Conservation (phyloP, 257 asterid species). For the Petrea volubilis region DNA sequence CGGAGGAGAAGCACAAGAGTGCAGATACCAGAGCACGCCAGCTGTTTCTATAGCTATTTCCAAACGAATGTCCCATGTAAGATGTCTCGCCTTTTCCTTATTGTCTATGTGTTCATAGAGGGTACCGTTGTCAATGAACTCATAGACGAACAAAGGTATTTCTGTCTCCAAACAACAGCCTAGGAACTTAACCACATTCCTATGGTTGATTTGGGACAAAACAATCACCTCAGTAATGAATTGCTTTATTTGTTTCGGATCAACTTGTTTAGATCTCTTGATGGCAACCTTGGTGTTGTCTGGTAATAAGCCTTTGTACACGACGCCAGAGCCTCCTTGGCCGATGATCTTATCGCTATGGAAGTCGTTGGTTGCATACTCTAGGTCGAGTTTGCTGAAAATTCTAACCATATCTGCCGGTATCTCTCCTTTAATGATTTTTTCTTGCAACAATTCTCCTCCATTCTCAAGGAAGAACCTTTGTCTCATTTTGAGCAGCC, state of each 20-base stretch:
- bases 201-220: no score
- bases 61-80: conserved; percentile 34
- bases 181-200: no score
- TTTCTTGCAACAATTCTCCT: no score
- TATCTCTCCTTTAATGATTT: no score
- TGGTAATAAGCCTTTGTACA: conserved; percentile 20
- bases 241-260: conserved; percentile 35
- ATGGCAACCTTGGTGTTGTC: conserved; percentile 24
- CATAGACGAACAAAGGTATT: conserved; percentile 44
- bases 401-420: no score
- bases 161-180: no score
- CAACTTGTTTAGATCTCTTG: conserved; percentile 30
- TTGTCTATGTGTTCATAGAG: conserved; percentile 18
- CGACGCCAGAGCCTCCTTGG: neutral
- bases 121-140: conserved; percentile 22
- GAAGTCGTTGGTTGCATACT: no score
- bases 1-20: no score
- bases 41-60: conserved; percentile 40
- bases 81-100: neutral
- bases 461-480: conserved; percentile 4
- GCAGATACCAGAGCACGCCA: no score
- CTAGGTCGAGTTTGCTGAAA: no score
- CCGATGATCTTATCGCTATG: no score
- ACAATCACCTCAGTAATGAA: no score
- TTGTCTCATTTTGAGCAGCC: neutral